Evolutionary conservation across 169 alveolate genomes (phyloP), one percentile per base, ranked within the genome.

Genomic region (Eimeria acervulina): DNA sequence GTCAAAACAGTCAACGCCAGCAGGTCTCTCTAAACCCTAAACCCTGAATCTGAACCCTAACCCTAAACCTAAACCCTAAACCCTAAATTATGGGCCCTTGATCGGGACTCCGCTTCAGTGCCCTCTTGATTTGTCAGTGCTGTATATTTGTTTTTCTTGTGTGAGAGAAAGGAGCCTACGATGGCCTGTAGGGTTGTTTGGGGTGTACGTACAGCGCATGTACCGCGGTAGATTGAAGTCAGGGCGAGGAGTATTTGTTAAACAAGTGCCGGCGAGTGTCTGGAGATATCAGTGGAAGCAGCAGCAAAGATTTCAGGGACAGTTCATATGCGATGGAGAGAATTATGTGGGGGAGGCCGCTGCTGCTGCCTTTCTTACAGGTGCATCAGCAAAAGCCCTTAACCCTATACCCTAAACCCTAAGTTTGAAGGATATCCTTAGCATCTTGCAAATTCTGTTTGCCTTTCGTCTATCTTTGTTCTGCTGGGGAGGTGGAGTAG

Each of bases 341-440:
- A 97, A 97, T 76, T 97, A 97, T 89, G 98, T 97, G 6, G 97
- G 96, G 97, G 98, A 97, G 74, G 98, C 98, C 15, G 97, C 98
- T 8, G 96, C 97, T 21, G 96, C 97, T 47, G 98, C 98, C 28
- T 97, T 97, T 33, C 83, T 94, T 3, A 84, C 89, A 59, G 87
- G 96, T 94, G 19, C 17, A 55, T 40, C 28, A 15, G 21, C 13
- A 31, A 15, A 84, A n/a, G 26, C n/a, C n/a, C n/a, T n/a, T 17
- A 51, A 51, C 59, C 21, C 59, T 51, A 51, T 12, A 51, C 59
- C 59, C 59, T 51, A 51, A 51, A 51, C 59, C 59, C 59, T 51
- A 51, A 1, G 59, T 12, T 51, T 51, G 59, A 17, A 1, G 15
- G 55, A 17, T 51, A 12, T 51, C 15, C 59, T 1, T 1, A n/a